Evolutionary conservation across 2,329 filamentous ascomycete genomes (phyloP).

Genomic region (Neofusicoccum cordaticola): DNA sequence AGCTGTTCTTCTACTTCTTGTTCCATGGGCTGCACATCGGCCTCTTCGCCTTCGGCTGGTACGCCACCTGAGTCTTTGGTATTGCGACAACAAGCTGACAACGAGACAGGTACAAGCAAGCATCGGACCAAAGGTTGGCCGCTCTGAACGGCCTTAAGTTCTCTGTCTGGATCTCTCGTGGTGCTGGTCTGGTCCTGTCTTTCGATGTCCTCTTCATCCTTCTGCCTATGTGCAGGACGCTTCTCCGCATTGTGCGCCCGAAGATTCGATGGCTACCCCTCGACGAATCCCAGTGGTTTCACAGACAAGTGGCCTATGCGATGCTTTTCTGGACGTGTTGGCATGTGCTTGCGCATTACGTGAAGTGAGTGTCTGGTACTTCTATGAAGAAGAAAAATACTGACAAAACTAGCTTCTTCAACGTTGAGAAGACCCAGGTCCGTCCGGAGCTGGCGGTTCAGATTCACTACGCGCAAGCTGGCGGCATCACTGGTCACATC

Average conservation of each 20-base stretch:
- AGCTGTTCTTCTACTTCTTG: conserved; percentile 74
- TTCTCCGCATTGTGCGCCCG: conserved; percentile 79
- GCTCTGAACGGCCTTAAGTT: conserved; percentile 76
- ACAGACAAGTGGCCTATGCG: conserved; percentile 88
- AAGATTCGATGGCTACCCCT: conserved; percentile 85
- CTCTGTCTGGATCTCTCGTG: conserved; percentile 95
- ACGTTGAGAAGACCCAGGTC: conserved; percentile 82
- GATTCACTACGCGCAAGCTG: conserved; percentile 86
- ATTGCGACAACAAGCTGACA: conserved; percentile 20
- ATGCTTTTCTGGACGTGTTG: conserved; percentile 77
- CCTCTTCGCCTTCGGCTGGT: conserved; percentile 86
- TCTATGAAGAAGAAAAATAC: neutral
- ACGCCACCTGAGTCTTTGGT: conserved; percentile 34
- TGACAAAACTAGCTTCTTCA: conserved; percentile 73
- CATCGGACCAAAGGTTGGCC: conserved; percentile 63
- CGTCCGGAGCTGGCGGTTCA: conserved; percentile 77
- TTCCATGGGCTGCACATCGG: conserved; percentile 78
- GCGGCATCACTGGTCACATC: conserved; percentile 90
- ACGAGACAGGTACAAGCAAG: conserved; percentile 73
- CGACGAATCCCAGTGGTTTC: conserved; percentile 97
- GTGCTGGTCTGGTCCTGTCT: conserved; percentile 80
- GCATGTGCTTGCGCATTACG: conserved; percentile 81
- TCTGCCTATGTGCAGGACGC: conserved; percentile 89
- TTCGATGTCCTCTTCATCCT: conserved; percentile 86
- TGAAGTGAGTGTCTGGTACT: conserved; percentile 66